phyloP scores from a whole-genome alignment of 2,329 filamentous ascomycete species.

The Dothideomycetes sp. region DNA sequence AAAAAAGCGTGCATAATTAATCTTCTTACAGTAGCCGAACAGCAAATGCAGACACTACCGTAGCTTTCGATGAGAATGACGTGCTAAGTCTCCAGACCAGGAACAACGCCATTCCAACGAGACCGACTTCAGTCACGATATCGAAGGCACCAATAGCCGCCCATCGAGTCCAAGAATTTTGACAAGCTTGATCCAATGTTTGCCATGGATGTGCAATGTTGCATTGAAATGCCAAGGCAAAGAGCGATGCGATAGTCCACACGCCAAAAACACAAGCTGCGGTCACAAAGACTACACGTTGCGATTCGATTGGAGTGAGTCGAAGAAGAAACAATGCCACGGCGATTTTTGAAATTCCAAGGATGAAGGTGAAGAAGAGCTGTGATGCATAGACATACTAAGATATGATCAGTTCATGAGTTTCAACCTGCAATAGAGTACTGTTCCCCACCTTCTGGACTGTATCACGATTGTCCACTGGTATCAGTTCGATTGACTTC shows the following conservation, averaged over 20 bases:
- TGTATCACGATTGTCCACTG: neutral
- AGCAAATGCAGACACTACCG: slow-evolving; percentile 17
- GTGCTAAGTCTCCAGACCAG: slow-evolving; percentile 18
- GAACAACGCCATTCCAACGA: slow-evolving; percentile 21
- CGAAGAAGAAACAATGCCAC: neutral
- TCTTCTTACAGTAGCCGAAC: slow-evolving; percentile 17
- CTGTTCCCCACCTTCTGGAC: neutral
- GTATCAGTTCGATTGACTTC: neutral
- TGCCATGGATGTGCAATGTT: neutral
- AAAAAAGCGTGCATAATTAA: neutral
- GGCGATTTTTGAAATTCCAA: neutral
- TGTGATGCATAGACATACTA: neutral
- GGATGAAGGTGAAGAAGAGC: neutral
- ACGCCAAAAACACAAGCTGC: neutral
- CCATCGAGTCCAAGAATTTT: too few species aligned
- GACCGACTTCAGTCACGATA: slow-evolving; percentile 21
- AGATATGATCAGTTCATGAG: neutral
- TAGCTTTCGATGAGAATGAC: neutral
- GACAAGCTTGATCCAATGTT: too few species aligned
- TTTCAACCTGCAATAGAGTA: too few species aligned
- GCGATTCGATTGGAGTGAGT: neutral
- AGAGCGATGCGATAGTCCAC: neutral
- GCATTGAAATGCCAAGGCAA: neutral
- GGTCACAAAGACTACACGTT: neutral
- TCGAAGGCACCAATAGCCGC: slow-evolving; percentile 28